A percentile compares a stretch with the other conserved stretches of the same genome.
These are phyloP conservation scores for Mortierella sp. DNA, from an alignment of 371 early-diverging fungal genomes.

Conservation along the genomic window DNA sequence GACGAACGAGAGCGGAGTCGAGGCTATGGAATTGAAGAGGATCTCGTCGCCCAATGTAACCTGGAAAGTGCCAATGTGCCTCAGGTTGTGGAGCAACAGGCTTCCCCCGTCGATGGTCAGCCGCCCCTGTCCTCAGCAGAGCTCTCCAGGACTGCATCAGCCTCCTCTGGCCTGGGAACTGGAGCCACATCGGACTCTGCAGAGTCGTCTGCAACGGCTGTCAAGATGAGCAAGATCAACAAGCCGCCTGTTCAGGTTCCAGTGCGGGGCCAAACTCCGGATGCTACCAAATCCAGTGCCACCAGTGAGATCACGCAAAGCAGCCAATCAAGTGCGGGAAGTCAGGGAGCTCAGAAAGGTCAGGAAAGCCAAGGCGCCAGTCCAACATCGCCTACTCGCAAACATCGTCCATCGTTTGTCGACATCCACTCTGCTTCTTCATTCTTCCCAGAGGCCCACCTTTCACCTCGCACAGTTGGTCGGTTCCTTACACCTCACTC, in stretches of 20 bases:
- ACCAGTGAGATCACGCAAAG: neutral
- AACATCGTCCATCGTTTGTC: conserved; percentile 51
- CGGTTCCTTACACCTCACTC: conserved; percentile 45
- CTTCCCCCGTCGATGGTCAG: conserved; percentile 35
- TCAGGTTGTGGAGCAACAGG: conserved; percentile 42
- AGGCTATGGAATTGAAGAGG: conserved; percentile 48
- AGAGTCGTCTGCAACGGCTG: conserved; percentile 41
- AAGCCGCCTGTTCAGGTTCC: conserved; percentile 10
- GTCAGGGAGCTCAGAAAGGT: conserved; percentile 6
- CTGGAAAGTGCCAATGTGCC: conserved; percentile 22
- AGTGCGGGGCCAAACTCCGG: neutral
- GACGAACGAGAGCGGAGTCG: conserved; percentile 44
- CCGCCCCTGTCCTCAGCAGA: conserved; percentile 22
- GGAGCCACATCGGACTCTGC: conserved; percentile 43
- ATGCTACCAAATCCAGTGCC: neutral
- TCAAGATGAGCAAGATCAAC: conserved; percentile 26
- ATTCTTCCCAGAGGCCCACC: conserved; percentile 39
- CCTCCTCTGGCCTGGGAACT: conserved; percentile 34
- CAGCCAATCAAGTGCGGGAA: conserved; percentile 6
- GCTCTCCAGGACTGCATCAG: conserved; percentile 40
- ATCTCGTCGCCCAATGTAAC: conserved; percentile 20
- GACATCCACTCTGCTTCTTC: conserved; percentile 48
- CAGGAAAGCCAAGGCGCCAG: conserved; percentile 8
- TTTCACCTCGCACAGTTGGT: conserved; percentile 31
- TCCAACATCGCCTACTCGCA: conserved; percentile 11